These are phyloP conservation scores for Botrytis fabae DNA, from an alignment of 2,329 filamentous ascomycete species.

Conservation along the genomic window DNA sequence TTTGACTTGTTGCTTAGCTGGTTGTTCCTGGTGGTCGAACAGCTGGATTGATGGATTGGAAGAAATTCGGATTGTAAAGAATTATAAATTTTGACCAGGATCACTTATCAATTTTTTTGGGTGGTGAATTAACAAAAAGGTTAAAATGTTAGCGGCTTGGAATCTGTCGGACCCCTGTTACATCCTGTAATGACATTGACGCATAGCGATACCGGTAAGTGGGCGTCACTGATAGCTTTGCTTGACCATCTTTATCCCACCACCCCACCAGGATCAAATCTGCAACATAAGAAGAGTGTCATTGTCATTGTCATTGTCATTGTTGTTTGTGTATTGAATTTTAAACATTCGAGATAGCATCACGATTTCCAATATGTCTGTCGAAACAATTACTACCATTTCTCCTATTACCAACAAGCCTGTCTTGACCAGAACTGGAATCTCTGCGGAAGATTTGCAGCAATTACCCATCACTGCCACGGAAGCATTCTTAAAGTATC, in stretches of 20 bases:
- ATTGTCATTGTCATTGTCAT: neutral
- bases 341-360: neutral
- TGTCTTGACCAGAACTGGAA: slow-evolving; percentile 75
- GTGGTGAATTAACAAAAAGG: neutral
- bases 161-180: slow-evolving; percentile 5
- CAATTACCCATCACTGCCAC: slow-evolving; percentile 70
- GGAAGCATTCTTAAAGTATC: slow-evolving; percentile 74
- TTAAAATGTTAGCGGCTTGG: slow-evolving; percentile 19
- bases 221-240: slow-evolving; percentile 17
- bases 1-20: slow-evolving; percentile 20
- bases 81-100: slow-evolving; percentile 6
- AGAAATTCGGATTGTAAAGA: slow-evolving; percentile 7
- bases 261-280: slow-evolving; percentile 13
- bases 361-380: slow-evolving; percentile 53
- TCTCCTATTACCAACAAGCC: slow-evolving; percentile 87
- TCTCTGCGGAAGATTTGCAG: slow-evolving; percentile 68
- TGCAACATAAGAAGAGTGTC: slow-evolving; percentile 10
- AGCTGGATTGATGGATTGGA: slow-evolving; percentile 18
- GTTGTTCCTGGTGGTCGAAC: neutral
- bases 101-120: neutral
- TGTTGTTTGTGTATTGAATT: slow-evolving; percentile 9
- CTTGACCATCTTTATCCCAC: slow-evolving; percentile 8
- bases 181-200: slow-evolving; percentile 10
- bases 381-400: slow-evolving; percentile 72
- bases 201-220: slow-evolving; percentile 3